A percentile compares a stretch with the other conserved stretches of the same genome.
phyloP scores from a whole-genome alignment of 495 filamentous ascomycete species.

The Talaromyces liani region DNA sequence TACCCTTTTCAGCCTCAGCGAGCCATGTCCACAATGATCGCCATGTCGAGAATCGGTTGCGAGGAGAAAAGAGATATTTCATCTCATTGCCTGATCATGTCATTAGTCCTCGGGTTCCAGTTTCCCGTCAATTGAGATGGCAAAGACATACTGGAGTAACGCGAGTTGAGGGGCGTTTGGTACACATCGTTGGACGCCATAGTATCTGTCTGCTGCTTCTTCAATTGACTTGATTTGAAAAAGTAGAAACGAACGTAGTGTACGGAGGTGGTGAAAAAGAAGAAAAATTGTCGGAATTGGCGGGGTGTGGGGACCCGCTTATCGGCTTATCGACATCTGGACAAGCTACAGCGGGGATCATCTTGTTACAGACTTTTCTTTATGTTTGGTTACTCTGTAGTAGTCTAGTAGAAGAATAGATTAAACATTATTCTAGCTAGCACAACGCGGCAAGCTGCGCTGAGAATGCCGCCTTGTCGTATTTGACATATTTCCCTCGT shows the following conservation, averaged over 20 bases:
- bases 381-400: too few species aligned
- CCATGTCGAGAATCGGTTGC: conserved; percentile 68
- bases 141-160: conserved; percentile 56
- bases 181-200: conserved; percentile 62
- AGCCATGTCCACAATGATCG: conserved; percentile 76
- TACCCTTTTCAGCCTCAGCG: conserved; percentile 71
- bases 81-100: conserved; percentile 34
- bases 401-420: background rate
- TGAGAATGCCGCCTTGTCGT: conserved; percentile 65
- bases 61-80: conserved; percentile 59
- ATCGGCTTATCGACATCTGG: conserved; percentile 16
- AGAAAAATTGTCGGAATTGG: conserved; percentile 10
- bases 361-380: too few species aligned
- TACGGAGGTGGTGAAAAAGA: background rate
- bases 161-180: conserved; percentile 64
- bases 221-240: background rate
- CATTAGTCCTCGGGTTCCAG: background rate
- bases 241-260: too few species aligned
- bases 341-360: background rate
- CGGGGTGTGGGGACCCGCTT: conserved; percentile 25
- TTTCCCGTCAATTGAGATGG: background rate
- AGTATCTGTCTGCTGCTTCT: conserved; percentile 12
- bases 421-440: conserved; percentile 9
- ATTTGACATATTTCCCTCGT: conserved; percentile 94
- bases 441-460: conserved; percentile 37